Evolutionary conservation across 2,329 filamentous ascomycete species (phyloP), one percentile per base, ranked within the genome.

Genomic region (Diplodia seriata): DNA sequence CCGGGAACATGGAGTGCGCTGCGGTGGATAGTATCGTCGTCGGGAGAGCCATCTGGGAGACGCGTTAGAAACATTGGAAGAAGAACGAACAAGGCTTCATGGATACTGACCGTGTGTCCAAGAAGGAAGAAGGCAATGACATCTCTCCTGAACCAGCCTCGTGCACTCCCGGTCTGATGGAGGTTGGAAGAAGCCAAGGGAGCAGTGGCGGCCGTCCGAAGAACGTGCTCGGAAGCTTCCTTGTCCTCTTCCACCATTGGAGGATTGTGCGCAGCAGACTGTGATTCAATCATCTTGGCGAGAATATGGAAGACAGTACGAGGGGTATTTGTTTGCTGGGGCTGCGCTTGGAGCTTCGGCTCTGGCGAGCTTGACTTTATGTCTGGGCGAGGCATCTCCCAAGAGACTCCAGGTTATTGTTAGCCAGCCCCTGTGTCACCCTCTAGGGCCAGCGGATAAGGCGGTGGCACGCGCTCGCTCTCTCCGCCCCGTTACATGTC

Each of bases 61-160:
- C 2, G 43, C 15, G 18, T 49, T 20, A 20, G 15, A 20, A 38
- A 38, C 1, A 12, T 11, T 38, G 36, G 36, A 20, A 3, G 4
- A 20, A 47, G 18, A 11, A 20, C 0, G 3, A n/a, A 9, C 14
- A 47, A 29, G 36, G 5, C 9, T 12, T 2, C 5, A 23, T 15
- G 20, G 12, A 15, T 11, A 51, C 59, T 23, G 33, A 63, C 59
- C 15, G 59, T 20, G 11, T 33, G 31, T 4, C 59, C 59, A 2
- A 63, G n/a, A n/a, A 63, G 33, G 31, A 63, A 63, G 26, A 63
- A 63, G n/a, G 59, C 59, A 29, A 63, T 38, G 11, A 51, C 15
- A 43, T 63, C 59, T 20, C 20, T 63, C 31, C 33, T 63, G 47
- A 63, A 26, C 59, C 59, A 63, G 12, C 15, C 47, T 23, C 26